Base-by-base conservation (phyloP, 2,329 filamentous ascomycete genomes). In the Celoporthe dispersa region DNA sequence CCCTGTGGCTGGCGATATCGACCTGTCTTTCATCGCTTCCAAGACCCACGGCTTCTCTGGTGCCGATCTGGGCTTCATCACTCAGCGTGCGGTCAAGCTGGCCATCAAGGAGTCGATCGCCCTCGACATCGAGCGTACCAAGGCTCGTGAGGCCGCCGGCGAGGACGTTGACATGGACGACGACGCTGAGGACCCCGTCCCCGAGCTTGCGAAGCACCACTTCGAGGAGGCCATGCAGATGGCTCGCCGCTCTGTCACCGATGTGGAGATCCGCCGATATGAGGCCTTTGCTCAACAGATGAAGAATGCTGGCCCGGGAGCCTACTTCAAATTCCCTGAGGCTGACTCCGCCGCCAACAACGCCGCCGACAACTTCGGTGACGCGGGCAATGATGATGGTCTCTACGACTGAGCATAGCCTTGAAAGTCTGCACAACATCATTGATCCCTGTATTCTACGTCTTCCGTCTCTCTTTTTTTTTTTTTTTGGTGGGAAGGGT, bases 41-140 rank as follows among this genome's bases (percentile, higher is more conserved):
- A 97, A 97, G 88, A 99, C 96, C 7, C 94, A 99, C 84, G 96
- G 96, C 73, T 99, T 98, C 90, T 98, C 96, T 69, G 96, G 96
- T 94, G 96, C 96, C 79, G 96, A 99, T 92, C 88, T 99, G 81
- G 96, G 96, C 73, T 99, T 98, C 86, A 94, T 99, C 80, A 98
- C 96, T 33, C 96, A 99, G 86, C 94, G 96, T 81, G 96, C 96
- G 67, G 96, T 97, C 87, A 99, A 99, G 90, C 91, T 98, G 78
- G 96, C 96, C 76, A 99, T 99, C 86, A 99, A 99, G 89, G 91
- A 99, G 85, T 91, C 95, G 39, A 99, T 99, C 77, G 86, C 90
- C 25, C 80, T 87, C 62, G 95, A 98, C 73, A 98, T 99, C 76
- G 93, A 97, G 84, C 92, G 93, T 75, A 86, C 87, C 79, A 97